Conservation (phyloP, 371 early-diverging fungal genomes). For the Apophysomyces sp. region DNA sequence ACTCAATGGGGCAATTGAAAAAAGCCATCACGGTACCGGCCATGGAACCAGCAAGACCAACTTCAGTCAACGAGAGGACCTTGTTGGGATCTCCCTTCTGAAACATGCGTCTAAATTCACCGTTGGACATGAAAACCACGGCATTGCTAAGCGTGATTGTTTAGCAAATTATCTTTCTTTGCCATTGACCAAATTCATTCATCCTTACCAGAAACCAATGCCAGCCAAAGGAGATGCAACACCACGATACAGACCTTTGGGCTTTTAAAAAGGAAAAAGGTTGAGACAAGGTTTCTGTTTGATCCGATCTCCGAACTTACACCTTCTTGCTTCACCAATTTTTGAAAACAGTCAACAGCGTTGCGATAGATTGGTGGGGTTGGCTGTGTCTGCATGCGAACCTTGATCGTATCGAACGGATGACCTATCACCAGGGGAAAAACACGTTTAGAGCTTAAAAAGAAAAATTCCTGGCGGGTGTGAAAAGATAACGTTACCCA, state of each 20-base stretch:
- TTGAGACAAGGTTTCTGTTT: not conserved
- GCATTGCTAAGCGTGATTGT: constrained; percentile 62
- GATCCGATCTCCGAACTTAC: constrained; percentile 36
- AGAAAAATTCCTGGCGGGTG: not conserved
- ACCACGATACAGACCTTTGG: constrained; percentile 80
- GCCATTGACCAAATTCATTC: not conserved
- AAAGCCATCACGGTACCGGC: constrained; percentile 87
- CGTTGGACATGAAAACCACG: constrained; percentile 83
- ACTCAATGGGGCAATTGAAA: constrained; percentile 83
- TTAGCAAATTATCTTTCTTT: not conserved
- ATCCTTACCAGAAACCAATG: constrained; percentile 77
- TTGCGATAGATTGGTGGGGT: constrained; percentile 66
- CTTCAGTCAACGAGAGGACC: constrained; percentile 53
- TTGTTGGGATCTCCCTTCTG: constrained; percentile 51
- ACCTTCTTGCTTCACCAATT: constrained; percentile 74
- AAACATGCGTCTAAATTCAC: constrained; percentile 67
- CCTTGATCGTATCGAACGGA: constrained; percentile 81
- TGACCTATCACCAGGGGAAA: constrained; percentile 49
- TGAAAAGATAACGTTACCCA: constrained; percentile 45
- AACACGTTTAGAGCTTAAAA: constrained; percentile 6
- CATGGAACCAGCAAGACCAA: constrained; percentile 73
- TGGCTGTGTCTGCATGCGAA: constrained; percentile 81
- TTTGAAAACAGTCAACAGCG: constrained; percentile 72
- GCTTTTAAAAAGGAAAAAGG: constrained; percentile 22
- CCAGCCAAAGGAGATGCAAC: constrained; percentile 82